Base-by-base conservation (phyloP, 2,329 filamentous ascomycete genomes). In the Camillea tinctor region DNA sequence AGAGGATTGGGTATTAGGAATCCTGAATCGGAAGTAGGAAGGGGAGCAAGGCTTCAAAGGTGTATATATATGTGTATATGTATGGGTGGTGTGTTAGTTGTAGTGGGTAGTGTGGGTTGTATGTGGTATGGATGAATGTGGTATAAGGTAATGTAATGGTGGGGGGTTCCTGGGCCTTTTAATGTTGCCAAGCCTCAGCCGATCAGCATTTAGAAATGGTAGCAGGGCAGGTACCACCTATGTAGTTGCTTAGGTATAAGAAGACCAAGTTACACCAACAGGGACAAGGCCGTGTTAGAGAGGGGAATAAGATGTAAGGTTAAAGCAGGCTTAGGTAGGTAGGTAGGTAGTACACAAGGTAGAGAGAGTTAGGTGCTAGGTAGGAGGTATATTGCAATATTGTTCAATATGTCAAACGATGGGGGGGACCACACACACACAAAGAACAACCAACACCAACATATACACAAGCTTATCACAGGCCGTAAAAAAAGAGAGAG, bases 101-200 rank as follows among this genome's bases (percentile, higher is more conserved):
- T 19, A 23, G 23, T 54, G 17, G 54, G 57, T 26, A 48, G 53
- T 40, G 53, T 58, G 50, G 24, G 4, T 55, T 60, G 57, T 54
- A 55, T 50, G 60, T 51, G 56, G 50, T 22, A 4, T n/a, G n/a
- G n/a, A n/a, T n/a, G n/a, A n/a, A n/a, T n/a, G n/a, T n/a, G n/a
- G n/a, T n/a, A n/a, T n/a, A n/a, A n/a, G n/a, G 13, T 30, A 30
- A 30, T 30, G 51, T n/a, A 44, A 30, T 21, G 50, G 26, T 44
- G 57, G 60, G 61, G 60, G 64, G 63, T 48, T 24, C 24, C 52
- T 55, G 51, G 50, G 22, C 54, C n/a, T 57, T 66, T 64, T 54
- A 44, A 62, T 56, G 50, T 61, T 64, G 60, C 62, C 62, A 66
- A 66, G 64, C 48, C 61, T 50, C 54, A 30, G 15, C 6, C 36